Conservation (phyloP, 768 basidiomycete species). For the Asterophora parasitica region DNA sequence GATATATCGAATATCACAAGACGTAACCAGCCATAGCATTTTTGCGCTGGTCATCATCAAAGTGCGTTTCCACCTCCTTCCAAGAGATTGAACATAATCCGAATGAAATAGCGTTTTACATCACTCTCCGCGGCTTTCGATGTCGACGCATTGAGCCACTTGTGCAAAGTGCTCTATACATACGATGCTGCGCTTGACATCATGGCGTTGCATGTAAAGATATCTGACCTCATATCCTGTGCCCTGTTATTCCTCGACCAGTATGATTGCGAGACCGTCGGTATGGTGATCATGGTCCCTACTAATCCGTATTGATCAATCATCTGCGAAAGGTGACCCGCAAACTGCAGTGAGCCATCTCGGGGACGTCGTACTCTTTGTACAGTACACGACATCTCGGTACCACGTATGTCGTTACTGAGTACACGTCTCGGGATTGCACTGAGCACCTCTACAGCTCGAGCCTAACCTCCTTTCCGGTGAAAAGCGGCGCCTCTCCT, state of each 20-base stretch:
- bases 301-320: background rate
- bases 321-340: slow-evolving; percentile 57
- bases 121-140: slow-evolving; percentile 48
- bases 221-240: slow-evolving; percentile 62
- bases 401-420: slow-evolving; percentile 46
- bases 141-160: slow-evolving; percentile 62
- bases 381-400: slow-evolving; percentile 59
- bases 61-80: slow-evolving; percentile 33
- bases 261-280: slow-evolving; percentile 79
- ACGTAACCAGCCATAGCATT: slow-evolving; percentile 49
- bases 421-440: background rate
- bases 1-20: slow-evolving; percentile 46
- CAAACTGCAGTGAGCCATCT: slow-evolving; percentile 77
- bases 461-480: slow-evolving; percentile 41
- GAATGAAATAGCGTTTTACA: slow-evolving; percentile 49
- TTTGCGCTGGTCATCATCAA: slow-evolving; percentile 56
- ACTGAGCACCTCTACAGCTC: slow-evolving; percentile 36
- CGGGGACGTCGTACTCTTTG: slow-evolving; percentile 74
- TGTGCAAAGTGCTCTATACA: slow-evolving; percentile 62
- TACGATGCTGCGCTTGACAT: slow-evolving; percentile 62
- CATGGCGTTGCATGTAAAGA: slow-evolving; percentile 58
- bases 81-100: background rate
- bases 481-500: slow-evolving; percentile 40
- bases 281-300: slow-evolving; percentile 34
- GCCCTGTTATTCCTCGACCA: slow-evolving; percentile 60